Base-by-base conservation (phyloP, 305 asterid species). In the Plantago rigida region DNA sequence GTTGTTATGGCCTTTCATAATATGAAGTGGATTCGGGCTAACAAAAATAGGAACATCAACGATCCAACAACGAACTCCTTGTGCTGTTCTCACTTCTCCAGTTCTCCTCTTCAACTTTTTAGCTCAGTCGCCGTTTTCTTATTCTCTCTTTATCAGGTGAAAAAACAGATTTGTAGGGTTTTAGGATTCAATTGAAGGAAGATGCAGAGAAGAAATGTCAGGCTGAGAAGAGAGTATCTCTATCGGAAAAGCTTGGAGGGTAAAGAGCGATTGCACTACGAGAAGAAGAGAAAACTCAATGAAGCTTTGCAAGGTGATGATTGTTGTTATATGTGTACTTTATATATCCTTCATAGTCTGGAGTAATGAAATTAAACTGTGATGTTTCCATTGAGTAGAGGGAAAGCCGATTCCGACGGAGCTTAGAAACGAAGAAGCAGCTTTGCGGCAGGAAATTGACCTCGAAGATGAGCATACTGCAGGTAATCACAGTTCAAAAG, bases 331-430 rank as follows among this genome's bases (percentile, higher is more conserved):
- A 7, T 8, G 44, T 7, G 44, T 5, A 36, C 9, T 8, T 36
- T 36, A 8, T 36, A 36, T 36, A 36, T 8, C 39, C 7, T 31
- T 22, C 26, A 22, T 22, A 22, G 26, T 22, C 26, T 22, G 26
- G 26, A 22, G 2, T 22, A 22, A 1, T 22, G 26, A 22, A 34
- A 36, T 8, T 6, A 36, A 36, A 8, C 44, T 14, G 10, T 58
- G 5, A 15, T 56, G 14, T 26, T 59, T 15, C 39, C 42, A 4
- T 13, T 5, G 31, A 12, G 57, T 69, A 91, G 96, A 86, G 88
- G 96, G 95, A 49, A 87, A 87, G 71, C 93, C 96, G 3, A 91
- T 91, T 64, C 97, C 97, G n/a, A 91, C 96, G 44, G 96, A 91
- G 86, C 95, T 91, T 58, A 77, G 95, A 63, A 87, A 91, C 44